Base-by-base conservation (phyloP, 2,329 filamentous ascomycete genomes). In the Bimuria novae-zelandiae region DNA sequence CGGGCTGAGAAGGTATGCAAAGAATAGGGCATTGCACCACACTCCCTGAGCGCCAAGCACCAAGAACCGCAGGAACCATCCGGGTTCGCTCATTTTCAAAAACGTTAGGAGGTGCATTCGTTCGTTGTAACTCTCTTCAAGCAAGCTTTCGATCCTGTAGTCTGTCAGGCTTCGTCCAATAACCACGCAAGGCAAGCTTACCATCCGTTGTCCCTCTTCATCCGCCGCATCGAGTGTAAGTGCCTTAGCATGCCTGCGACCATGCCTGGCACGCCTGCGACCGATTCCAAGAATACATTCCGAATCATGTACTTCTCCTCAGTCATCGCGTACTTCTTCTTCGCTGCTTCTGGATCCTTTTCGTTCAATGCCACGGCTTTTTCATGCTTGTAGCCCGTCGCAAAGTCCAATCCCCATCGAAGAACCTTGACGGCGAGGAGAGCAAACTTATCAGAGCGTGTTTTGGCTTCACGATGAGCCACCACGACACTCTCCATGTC, bases 191-290 rank as follows among this genome's bases (percentile, higher is more conserved):
- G 29, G 16, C 27, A 16, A 19, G 35, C 41, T 61, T 67, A 83
- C 86, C 87, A 97, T 68, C 94, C 94, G 64, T 97, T 96, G 72
- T 97, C 93, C 51, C 93, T 82, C 80, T 91, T 92, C 81, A 97
- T 88, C 23, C 88, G 83, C 39, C 93, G 82, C 67, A 97, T 82
- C 60, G 88, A 92, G 69, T 89, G 86, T 32, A 97, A 81, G 75
- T 99, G 94, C 29, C 94, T 82, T 14, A 97, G 80, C 89, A 96
- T 97, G 19, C 92, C 94, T 0, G 89, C 94, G 0, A 97, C 93
- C 91, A 97, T 97, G 7, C 94, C 94, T 0, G 94, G 94, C 0
- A 97, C 94, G 29, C 92, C 94, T 11, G 94, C 94, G 33, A 99
- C 90, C 43, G 88, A 92, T 74, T 99, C 94, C 29, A 99, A 82